Base-by-base conservation (phyloP, 75 land plant genomes). In the Ceratopteris richardii region DNA sequence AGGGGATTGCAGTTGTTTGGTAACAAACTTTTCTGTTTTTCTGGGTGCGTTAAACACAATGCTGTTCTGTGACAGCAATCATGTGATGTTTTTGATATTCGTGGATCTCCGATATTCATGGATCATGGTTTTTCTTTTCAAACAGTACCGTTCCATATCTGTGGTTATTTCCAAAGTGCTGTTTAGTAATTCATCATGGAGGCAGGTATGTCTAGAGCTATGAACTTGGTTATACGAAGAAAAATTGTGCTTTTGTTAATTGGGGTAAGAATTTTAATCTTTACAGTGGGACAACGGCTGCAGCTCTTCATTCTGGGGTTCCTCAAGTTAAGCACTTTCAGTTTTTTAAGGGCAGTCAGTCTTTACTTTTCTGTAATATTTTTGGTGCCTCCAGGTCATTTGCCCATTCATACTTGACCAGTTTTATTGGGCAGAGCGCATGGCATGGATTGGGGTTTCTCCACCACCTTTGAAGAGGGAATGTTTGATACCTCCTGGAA, bases 381-480 rank as follows among this genome's bases (percentile, higher is more conserved):
- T n/a, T n/a, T n/a, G n/a, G n/a, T n/a, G n/a, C n/a, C n/a, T n/a
- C n/a, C 78, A 90, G 96, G 62, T 93, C 29, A 55, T 89, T 14
- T 93, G 98, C 68, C 95, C 98, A 24, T 93, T 93, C 58, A 70
- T 85, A 16, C 67, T 82, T 36, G 98, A 93, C 70, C 98, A 93
- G 64, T 93, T 82, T 58, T 93, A 88, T 47, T 93, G 98, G 98
- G 98, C 95, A 23, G 96, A 93, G 55, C 79, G 81, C 47, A 83
- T 93, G 82, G 70, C 50, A 44, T 93, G 98, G 98, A 70, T 88
- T 63, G 98, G 95, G 66, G 90, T 93, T 44, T 82, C 90, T 25
- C 95, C 95, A 26, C 74, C 64, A 47, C 87, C 90, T 57, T 66
- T 93, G 26, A 63, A 60, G 56, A 71, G 65, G 11, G 44, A 66